A percentile compares a stretch with the other conserved stretches of the same genome.
phyloP scores from a whole-genome alignment of 2,329 filamentous ascomycete genomes.

The Colletotrichum cordylinicola region DNA sequence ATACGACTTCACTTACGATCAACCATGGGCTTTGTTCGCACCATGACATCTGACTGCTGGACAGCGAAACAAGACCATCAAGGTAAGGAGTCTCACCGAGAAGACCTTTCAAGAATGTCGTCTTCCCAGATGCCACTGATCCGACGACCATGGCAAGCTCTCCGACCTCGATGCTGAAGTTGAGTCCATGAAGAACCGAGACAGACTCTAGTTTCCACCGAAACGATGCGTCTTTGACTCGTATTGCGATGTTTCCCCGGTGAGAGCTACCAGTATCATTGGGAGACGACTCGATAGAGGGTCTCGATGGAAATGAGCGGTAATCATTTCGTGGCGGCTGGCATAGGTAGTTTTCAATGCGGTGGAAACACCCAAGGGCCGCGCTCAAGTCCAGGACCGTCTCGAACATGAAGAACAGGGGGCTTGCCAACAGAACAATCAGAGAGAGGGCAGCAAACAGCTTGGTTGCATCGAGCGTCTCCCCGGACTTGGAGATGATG shows the following conservation, averaged over 20 bases:
- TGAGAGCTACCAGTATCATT: background rate
- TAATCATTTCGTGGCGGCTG: slow-evolving; percentile 31
- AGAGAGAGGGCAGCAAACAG: slow-evolving; percentile 26
- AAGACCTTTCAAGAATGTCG: slow-evolving; percentile 45
- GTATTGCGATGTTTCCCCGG: background rate
- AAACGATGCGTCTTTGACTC: slow-evolving; percentile 32
- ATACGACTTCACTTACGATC: slow-evolving; percentile 21
- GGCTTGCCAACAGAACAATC: slow-evolving; percentile 26
- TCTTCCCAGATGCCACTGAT: slow-evolving; percentile 51
- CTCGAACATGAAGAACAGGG: slow-evolving; percentile 43
- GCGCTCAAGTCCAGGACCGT: slow-evolving; percentile 23
- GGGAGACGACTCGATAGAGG: background rate
- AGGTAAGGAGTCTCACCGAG: slow-evolving; percentile 34
- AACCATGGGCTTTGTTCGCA: slow-evolving; percentile 42
- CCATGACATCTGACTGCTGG: slow-evolving; percentile 27
- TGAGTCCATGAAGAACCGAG: slow-evolving; percentile 33
- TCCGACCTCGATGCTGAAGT: slow-evolving; percentile 33
- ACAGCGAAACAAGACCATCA: slow-evolving; percentile 25
- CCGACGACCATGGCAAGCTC: slow-evolving; percentile 46
- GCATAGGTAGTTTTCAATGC: slow-evolving; percentile 32
- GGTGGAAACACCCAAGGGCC: slow-evolving; percentile 27
- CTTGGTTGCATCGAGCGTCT: slow-evolving; percentile 11
- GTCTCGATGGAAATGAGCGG: slow-evolving; percentile 4
- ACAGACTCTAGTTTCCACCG: slow-evolving; percentile 37
- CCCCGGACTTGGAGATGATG: background rate